phyloP scores from a whole-genome alignment of 2,329 filamentous ascomycete species.

The Diaporthe sp. region DNA sequence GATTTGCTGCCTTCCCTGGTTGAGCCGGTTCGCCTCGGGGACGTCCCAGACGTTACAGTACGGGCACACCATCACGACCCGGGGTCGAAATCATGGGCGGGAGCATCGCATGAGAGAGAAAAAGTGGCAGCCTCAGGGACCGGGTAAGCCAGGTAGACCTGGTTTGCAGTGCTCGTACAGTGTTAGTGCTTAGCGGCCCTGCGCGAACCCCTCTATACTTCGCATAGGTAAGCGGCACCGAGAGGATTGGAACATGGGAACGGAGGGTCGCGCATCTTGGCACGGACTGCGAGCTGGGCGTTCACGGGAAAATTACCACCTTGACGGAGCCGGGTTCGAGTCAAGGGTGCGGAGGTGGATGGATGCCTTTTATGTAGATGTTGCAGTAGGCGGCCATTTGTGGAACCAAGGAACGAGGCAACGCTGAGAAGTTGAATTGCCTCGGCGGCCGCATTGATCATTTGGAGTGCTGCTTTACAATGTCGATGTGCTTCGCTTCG shows the following conservation, averaged over 20 bases:
- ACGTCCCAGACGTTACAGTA: not conserved
- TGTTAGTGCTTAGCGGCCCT: constrained; percentile 7
- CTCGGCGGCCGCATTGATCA: not conserved
- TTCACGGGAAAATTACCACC: not conserved
- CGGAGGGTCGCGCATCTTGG: constrained; percentile 10
- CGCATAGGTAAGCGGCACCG: not conserved
- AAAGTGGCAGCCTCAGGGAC: not conserved
- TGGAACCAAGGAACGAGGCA: not conserved
- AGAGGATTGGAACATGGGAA: not conserved
- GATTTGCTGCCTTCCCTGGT: constrained; percentile 37
- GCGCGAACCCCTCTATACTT: not conserved
- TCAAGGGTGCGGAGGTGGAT: constrained; percentile 1
- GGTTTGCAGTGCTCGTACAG: not conserved
- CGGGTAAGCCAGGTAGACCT: not conserved
- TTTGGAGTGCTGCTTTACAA: too few species aligned
- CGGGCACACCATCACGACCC: constrained; percentile 13
- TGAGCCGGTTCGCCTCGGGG: constrained; percentile 15
- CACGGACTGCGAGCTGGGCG: constrained; percentile 14
- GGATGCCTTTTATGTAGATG: not conserved
- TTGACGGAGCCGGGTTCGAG: constrained; percentile 17
- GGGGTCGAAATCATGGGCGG: not conserved
- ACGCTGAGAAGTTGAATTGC: not conserved
- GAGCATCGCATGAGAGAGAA: not conserved
- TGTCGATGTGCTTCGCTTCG: not conserved
- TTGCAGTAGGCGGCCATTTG: constrained; percentile 1